A percentile compares a stretch with the other conserved stretches of the same genome.
Conservation (phyloP, 164 flowering plant genomes). For the Chimonanthus salicifolius region DNA sequence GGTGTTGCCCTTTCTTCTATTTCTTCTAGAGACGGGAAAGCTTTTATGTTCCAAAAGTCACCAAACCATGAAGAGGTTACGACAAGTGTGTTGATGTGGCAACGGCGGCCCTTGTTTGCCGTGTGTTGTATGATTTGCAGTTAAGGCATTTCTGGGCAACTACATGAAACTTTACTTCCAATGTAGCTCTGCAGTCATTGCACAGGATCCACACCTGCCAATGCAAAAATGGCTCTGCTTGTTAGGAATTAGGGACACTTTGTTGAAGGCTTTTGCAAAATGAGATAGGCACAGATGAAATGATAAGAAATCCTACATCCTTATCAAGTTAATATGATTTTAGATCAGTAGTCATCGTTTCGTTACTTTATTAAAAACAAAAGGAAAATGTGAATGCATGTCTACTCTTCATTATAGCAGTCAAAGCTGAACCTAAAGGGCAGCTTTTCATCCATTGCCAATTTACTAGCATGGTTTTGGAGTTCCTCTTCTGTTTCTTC, state of each 20-base stretch:
- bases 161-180: slow-evolving; percentile 59
- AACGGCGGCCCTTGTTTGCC: slow-evolving; percentile 42
- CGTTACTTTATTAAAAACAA: too few relatives aligned
- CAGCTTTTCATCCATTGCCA: too few relatives aligned
- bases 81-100: neutral
- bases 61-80: neutral
- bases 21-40: neutral
- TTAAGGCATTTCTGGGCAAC: slow-evolving; percentile 76
- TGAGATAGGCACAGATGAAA: neutral
- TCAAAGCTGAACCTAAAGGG: too few relatives aligned
- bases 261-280: neutral
- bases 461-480: too few relatives aligned
- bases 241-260: neutral
- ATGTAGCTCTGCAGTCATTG: slow-evolving; percentile 68
- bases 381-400: too few relatives aligned
- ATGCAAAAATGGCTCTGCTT: neutral
- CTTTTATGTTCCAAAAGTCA: neutral
- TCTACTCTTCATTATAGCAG: too few relatives aligned
- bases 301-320: too few relatives aligned
- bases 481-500: too few relatives aligned
- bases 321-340: too few relatives aligned
- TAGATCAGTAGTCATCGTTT: too few relatives aligned
- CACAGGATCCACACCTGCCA: slow-evolving; percentile 75
- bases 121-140: slow-evolving; percentile 88
- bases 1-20: neutral